Percentiles rank a stretch among this genome's conserved stretches.
These are phyloP conservation scores for Pulveroboletus sp. DNA, from an alignment of 768 basidiomycete species.

Conservation along the genomic window DNA sequence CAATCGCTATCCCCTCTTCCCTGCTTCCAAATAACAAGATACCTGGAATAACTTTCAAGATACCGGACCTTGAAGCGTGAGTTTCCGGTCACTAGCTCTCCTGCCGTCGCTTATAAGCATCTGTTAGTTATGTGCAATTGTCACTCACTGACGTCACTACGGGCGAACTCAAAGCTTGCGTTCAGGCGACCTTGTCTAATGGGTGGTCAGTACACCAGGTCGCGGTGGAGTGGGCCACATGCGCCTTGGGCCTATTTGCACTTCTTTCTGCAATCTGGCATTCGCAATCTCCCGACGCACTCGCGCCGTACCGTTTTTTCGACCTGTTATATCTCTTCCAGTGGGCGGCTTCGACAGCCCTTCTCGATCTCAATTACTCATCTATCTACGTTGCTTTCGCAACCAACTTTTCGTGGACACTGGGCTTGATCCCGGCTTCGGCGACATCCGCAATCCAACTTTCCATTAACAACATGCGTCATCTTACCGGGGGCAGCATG, in stretches of 20 bases:
- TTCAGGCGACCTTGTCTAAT: constrained; percentile 90
- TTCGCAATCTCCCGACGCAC: constrained; percentile 50
- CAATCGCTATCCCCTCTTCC: constrained; percentile 58
- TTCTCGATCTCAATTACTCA: constrained; percentile 87
- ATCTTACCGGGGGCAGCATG: constrained; percentile 74
- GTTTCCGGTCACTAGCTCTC: not conserved
- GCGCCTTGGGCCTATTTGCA: constrained; percentile 59
- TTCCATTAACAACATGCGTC: constrained; percentile 80
- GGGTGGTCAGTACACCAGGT: constrained; percentile 77
- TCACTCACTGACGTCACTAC: constrained; percentile 66
- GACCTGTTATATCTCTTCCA: constrained; percentile 84
- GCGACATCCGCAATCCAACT: constrained; percentile 58
- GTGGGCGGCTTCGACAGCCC: constrained; percentile 70
- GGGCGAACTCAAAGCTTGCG: constrained; percentile 76
- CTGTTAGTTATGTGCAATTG: constrained; percentile 60
- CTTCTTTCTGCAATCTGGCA: constrained; percentile 51
- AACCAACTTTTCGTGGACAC: constrained; percentile 85
- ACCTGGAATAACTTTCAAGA: constrained; percentile 77
- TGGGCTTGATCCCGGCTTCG: constrained; percentile 65
- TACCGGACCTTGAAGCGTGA: constrained; percentile 86
- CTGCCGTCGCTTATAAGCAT: constrained; percentile 3
- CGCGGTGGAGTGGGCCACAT: constrained; percentile 76
- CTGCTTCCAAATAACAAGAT: constrained; percentile 53
- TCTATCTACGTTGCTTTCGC: constrained; percentile 75
- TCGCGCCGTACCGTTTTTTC: constrained; percentile 73